Percentiles rank a stretch among this genome's conserved stretches.
Conservation (phyloP, 805 yeast species). For the Pachysolen tannophilus region DNA sequence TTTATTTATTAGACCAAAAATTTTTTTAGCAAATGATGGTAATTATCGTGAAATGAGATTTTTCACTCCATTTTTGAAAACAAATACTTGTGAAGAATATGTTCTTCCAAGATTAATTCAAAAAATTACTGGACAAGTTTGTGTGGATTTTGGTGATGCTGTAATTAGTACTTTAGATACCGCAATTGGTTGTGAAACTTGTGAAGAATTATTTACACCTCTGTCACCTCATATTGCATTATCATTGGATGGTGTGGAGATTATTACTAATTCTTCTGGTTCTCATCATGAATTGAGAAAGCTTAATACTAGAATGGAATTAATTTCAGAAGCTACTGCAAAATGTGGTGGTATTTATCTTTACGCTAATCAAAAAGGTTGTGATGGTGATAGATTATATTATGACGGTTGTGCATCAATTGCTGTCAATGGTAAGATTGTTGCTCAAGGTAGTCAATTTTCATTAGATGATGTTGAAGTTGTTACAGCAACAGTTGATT, state of each 20-base stretch:
- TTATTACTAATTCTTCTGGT: constrained; percentile 91
- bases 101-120: constrained; percentile 66
- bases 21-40: constrained; percentile 95
- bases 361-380: constrained; percentile 93
- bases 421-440: constrained; percentile 83
- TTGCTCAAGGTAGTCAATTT: constrained; percentile 92
- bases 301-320: constrained; percentile 71
- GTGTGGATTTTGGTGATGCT: constrained; percentile 86
- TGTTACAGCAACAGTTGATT: constrained; percentile 86
- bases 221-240: constrained; percentile 88
- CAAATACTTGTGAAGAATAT: constrained; percentile 66
- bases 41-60: constrained; percentile 97
- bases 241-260: constrained; percentile 96
- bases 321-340: constrained; percentile 87
- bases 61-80: constrained; percentile 89
- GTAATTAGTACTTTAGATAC: constrained; percentile 79
- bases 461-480: constrained; percentile 90
- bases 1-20: constrained; percentile 82
- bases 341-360: constrained; percentile 96
- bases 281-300: constrained; percentile 96
- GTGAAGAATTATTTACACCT: constrained; percentile 97
- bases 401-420: constrained; percentile 97
- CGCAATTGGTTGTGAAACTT: constrained; percentile 93
- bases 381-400: constrained; percentile 95
- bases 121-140: constrained; percentile 54